Evolutionary conservation across 805 yeast species (phyloP).

Genomic region (Hanseniaspora thailandica): DNA sequence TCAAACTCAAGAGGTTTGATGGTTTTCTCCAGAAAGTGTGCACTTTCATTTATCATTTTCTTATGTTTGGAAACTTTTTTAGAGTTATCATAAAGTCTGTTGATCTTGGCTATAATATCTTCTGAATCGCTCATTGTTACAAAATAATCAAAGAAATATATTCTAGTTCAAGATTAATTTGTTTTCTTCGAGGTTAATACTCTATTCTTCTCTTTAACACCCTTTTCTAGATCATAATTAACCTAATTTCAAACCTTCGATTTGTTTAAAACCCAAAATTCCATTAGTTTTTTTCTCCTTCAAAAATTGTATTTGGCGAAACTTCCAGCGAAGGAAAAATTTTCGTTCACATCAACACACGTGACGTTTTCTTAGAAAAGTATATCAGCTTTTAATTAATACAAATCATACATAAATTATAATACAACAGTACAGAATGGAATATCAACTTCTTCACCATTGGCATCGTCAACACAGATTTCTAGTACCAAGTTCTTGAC

Average conservation of each 20-base stretch:
- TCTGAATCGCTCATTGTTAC: background rate
- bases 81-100: background rate
- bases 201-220: too few species aligned
- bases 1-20: slow-evolving; percentile 27
- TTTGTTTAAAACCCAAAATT: background rate
- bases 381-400: background rate
- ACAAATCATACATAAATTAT: slow-evolving; percentile 18
- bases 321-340: background rate
- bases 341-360: too few species aligned
- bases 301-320: background rate
- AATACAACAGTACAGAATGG: slow-evolving; percentile 69
- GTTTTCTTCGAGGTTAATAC: background rate
- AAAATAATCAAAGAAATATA: background rate
- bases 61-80: slow-evolving; percentile 12
- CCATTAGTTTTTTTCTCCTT: background rate
- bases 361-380: too few species aligned
- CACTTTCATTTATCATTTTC: slow-evolving; percentile 15
- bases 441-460: slow-evolving; percentile 91
- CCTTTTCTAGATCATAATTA: background rate
- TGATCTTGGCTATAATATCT: background rate
- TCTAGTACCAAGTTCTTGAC: slow-evolving; percentile 73
- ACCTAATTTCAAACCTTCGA: background rate
- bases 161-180: background rate
- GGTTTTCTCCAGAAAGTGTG: slow-evolving; percentile 15
- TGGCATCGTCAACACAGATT: slow-evolving; percentile 80